Conservation (phyloP, 2,329 filamentous ascomycete genomes). For the Colletotrichum tofieldiae region DNA sequence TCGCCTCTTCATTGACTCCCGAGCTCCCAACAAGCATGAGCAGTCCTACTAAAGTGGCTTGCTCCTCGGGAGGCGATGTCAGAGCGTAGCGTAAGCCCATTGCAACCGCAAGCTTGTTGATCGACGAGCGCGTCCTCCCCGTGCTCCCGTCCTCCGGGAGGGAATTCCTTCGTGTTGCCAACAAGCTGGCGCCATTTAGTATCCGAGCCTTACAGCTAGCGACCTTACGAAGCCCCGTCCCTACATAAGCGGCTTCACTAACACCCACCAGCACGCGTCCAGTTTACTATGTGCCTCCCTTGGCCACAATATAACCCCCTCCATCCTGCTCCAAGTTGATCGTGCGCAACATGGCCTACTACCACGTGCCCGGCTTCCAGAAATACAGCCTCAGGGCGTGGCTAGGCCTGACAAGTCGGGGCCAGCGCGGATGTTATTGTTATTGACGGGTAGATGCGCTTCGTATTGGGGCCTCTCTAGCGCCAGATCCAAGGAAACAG, state of each 20-base stretch:
- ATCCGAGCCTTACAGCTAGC: neutral
- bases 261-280: neutral
- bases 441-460: constrained; percentile 17
- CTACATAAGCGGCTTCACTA: constrained; percentile 14
- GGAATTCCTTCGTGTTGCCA: neutral
- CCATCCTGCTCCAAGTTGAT: neutral
- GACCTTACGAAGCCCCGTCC: neutral
- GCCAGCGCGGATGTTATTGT: constrained; percentile 12
- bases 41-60: constrained; percentile 6
- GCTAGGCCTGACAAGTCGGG: constrained; percentile 11
- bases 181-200: neutral
- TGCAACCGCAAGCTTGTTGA: neutral
- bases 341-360: constrained; percentile 6
- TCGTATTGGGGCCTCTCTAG: neutral
- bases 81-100: neutral
- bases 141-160: neutral
- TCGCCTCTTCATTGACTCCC: constrained; percentile 2
- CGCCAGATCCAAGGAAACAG: neutral
- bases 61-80: constrained; percentile 1
- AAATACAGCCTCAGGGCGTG: neutral
- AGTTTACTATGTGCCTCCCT: neutral
- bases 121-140: neutral
- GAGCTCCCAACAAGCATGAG: neutral
- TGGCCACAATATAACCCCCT: neutral
- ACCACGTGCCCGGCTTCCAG: neutral